These are phyloP conservation scores for Closterium sp. DNA, from an alignment of 139 green algal species.

Conservation along the genomic window DNA sequence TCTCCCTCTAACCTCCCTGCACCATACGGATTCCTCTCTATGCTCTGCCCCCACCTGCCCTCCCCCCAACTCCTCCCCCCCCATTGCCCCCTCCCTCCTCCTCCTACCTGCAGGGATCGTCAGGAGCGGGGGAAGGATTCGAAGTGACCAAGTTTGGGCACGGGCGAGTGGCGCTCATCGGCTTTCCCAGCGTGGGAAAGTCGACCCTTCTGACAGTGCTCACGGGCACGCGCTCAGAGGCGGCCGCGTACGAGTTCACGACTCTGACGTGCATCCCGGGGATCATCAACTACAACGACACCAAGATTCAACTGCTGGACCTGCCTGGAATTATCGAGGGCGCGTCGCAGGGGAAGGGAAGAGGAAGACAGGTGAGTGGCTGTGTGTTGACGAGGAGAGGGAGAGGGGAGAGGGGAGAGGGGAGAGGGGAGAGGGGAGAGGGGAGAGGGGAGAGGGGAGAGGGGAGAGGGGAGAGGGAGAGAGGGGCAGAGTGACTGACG, in stretches of 20 bases:
- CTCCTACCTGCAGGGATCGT: constrained; percentile 14
- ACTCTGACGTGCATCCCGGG: constrained; percentile 96
- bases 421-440: constrained; percentile 33
- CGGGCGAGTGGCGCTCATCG: constrained; percentile 90
- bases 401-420: not conserved
- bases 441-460: not conserved
- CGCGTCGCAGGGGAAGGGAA: constrained; percentile 89
- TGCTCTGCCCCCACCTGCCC: not conserved
- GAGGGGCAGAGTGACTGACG: not conserved
- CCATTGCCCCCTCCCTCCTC: not conserved
- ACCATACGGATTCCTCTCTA: not conserved
- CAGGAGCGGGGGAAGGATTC: constrained; percentile 81
- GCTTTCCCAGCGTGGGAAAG: constrained; percentile 56
- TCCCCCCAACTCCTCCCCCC: not conserved
- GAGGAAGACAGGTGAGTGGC: constrained; percentile 72
- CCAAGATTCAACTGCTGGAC: constrained; percentile 99
- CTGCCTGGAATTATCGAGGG: constrained; percentile 99
- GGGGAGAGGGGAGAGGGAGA: constrained; percentile 43
- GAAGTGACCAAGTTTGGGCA: constrained; percentile 97
- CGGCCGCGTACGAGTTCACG: constrained; percentile 96
- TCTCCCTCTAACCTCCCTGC: no score
- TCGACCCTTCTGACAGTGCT: not conserved
- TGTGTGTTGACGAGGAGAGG: constrained; percentile 39
- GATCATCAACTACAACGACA: constrained; percentile 99
- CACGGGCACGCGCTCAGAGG: not conserved